Evolutionary conservation across 106 monocot genomes (phyloP), one percentile per base, ranked within the genome.

Genomic region (Narthecium ossifragum): DNA sequence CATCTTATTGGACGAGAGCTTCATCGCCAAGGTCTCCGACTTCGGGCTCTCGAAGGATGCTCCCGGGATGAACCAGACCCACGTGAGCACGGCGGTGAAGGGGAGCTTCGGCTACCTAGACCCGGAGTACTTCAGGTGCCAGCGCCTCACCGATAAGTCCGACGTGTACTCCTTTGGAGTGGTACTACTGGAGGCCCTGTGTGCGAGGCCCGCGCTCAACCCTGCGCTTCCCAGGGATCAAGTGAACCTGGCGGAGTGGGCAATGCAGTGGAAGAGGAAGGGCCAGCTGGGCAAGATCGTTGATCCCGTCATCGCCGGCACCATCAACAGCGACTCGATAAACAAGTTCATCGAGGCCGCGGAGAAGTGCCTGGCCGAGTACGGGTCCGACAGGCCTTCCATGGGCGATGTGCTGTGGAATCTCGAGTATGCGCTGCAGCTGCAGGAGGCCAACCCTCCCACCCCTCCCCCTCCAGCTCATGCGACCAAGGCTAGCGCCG

Each of bases 91-190:
- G 5, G 61, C 61, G 14, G 61, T 61, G 2, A 61, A 61, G 27
- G 61, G 61, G 6, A 61, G 61, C 61, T 61, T 61, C 18, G 61
- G 61, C 12, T 61, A 61, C 61, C 18, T 61, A 8, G 61, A 61
- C 46, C 61, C 61, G 5, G 61, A 61, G 39, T 61, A 61, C 61
- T 61, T 61, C 46, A 25, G 61, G 8, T 18, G 61, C 22, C 61
- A 61, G 45, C 61, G 34, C 21, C 45, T 61, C 4, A 61, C 61
- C 6, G 61, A 61, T n/a, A 61, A 61, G 61, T 61, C 61, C 14
- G 61, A 61, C 45, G 61, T 61, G 45, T 61, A 61, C 28, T 61
- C 61, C 26, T 61, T 61, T n/a, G 61, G 61, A 8, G 61, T 61
- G 2, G 61, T 61, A 29, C 43, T 61, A 11, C 61, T 61, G n/a